phyloP scores from a whole-genome alignment of 2,329 filamentous ascomycete species.

The Sclerotinia subarctica region DNA sequence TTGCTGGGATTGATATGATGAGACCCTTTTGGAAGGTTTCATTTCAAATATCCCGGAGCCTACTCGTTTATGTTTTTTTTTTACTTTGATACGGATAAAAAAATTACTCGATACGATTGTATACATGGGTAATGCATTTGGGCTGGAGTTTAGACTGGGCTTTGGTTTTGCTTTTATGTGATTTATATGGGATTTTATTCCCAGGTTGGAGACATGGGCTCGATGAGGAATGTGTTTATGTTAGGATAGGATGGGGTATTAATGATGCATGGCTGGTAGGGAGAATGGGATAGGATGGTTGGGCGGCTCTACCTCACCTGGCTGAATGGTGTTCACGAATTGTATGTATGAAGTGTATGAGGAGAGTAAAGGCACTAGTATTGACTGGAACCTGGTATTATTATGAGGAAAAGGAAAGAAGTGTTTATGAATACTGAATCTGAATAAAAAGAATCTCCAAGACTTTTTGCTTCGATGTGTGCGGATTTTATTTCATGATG shows the following conservation, averaged over 20 bases:
- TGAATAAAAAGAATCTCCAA: background rate
- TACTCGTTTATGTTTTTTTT: background rate
- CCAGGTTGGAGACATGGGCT: background rate
- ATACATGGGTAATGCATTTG: constrained; percentile 18
- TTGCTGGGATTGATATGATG: constrained; percentile 16
- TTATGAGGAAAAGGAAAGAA: constrained; percentile 5
- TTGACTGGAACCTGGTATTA: background rate
- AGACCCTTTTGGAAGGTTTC: background rate
- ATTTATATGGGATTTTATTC: background rate
- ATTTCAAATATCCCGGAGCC: background rate
- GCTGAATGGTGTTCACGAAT: background rate
- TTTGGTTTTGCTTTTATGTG: constrained; percentile 9
- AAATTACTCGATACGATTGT: constrained; percentile 16
- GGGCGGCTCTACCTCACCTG: background rate
- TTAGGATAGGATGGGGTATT: constrained; percentile 5
- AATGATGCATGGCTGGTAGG: constrained; percentile 13
- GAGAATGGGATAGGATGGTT: background rate
- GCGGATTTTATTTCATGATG: background rate
- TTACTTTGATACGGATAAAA: constrained; percentile 13
- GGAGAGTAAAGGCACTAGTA: background rate
- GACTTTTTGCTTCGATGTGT: background rate
- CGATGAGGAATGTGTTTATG: constrained; percentile 1
- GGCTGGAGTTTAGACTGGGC: constrained; percentile 8
- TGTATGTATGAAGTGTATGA: constrained; percentile 11
- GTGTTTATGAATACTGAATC: background rate